phyloP scores from a whole-genome alignment of 75 land plant genomes.

The Pseudotsuga menziesii region DNA sequence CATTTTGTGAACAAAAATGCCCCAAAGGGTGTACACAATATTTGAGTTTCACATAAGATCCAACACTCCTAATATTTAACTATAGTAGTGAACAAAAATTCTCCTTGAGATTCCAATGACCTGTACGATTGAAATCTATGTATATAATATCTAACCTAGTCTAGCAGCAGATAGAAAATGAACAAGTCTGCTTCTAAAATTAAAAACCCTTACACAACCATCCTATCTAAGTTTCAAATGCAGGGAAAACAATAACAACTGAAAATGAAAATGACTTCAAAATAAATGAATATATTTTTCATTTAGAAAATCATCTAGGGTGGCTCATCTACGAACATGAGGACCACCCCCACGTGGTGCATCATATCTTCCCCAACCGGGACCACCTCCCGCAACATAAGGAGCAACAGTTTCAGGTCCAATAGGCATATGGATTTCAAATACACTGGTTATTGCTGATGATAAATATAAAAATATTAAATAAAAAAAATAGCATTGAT shows the following conservation, averaged over 20 bases:
- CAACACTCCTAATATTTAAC: too few species aligned
- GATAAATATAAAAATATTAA: not conserved
- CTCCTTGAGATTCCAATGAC: too few species aligned
- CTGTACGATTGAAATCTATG: too few species aligned
- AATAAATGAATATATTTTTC: slow-evolving; percentile 13
- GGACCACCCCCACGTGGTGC: not conserved
- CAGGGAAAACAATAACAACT: not conserved
- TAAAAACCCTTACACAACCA: too few species aligned
- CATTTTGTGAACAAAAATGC: too few species aligned
- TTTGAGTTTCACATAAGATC: too few species aligned
- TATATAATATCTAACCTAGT: too few species aligned
- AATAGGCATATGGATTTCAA: not conserved
- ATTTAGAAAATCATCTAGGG: not conserved
- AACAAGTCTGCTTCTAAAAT: too few species aligned
- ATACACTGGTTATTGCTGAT: not conserved
- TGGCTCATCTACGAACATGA: slow-evolving; percentile 8
- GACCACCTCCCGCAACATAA: not conserved
- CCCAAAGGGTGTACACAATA: too few species aligned
- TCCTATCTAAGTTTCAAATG: not conserved
- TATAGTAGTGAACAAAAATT: too few species aligned
- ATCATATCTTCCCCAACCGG: not conserved
- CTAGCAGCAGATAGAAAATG: too few species aligned
- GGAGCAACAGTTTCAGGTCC: not conserved
- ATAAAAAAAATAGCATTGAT: not conserved
- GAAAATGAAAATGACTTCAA: not conserved